A percentile compares a stretch with the other conserved stretches of the same genome.
Conservation (phyloP, 1,139 yeast species). For the Yamadazyma diddensiae region DNA sequence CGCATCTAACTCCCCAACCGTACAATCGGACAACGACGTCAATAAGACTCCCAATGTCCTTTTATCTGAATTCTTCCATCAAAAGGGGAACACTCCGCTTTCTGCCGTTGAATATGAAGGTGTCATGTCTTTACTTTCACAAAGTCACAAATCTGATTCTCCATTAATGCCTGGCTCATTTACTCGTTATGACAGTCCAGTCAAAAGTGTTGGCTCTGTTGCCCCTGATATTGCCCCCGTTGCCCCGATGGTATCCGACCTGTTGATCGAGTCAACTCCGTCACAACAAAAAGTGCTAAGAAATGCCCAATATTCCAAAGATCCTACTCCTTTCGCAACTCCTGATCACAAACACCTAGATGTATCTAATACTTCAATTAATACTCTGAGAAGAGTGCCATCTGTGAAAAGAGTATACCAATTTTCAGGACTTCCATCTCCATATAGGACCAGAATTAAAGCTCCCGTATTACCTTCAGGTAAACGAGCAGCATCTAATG, state of each 20-base stretch:
- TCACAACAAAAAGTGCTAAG: constrained; percentile 10
- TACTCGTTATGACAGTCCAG: constrained; percentile 10
- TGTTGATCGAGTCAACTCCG: constrained; percentile 12
- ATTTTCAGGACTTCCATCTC: constrained; percentile 64
- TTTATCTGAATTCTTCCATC: constrained; percentile 68
- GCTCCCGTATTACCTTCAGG: constrained; percentile 15
- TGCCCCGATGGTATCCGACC: background rate
- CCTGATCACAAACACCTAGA: constrained; percentile 40
- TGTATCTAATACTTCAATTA: constrained; percentile 10
- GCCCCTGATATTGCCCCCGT: background rate
- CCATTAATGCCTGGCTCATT: constrained; percentile 16
- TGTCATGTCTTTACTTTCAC: constrained; percentile 57
- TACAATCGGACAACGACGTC: background rate
- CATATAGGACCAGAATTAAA: constrained; percentile 53
- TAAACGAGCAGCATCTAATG: background rate
- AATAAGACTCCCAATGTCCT: constrained; percentile 45
- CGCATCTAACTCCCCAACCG: background rate
- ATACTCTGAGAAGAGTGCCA: constrained; percentile 19
- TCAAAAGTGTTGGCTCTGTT: constrained; percentile 1
- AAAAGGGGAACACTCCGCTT: constrained; percentile 73
- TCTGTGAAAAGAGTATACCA: constrained; percentile 51
- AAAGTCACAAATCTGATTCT: constrained; percentile 12
- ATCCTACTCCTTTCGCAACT: constrained; percentile 22
- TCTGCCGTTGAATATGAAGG: constrained; percentile 83
- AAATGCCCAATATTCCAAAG: constrained; percentile 4